Evolutionary conservation across 257 asterid species (phyloP), one percentile per base, ranked within the genome.

Genomic region (Rubia yunnanensis): DNA sequence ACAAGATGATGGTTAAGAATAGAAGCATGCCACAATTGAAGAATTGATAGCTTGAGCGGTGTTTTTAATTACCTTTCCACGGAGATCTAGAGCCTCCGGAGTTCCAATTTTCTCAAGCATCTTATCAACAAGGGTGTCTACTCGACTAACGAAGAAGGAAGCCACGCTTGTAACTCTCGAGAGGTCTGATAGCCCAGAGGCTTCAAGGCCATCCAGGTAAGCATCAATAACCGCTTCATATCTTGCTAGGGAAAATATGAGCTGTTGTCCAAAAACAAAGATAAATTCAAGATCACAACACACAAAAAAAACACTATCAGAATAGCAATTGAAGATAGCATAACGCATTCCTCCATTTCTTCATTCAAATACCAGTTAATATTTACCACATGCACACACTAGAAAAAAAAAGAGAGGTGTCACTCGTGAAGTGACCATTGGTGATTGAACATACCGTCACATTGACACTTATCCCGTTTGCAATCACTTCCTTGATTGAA

Each of bases 141-240:
- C 98, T 35, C 98, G 95, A 64, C 99, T 94, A 69, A 94, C 99
- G 67, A 94, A 94, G 82, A 94, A 94, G 58, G 98, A 94, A 54
- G 98, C 96, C 60, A 94, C 99, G 72, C 99, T 90, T 17, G 99
- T 94, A 71, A 94, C 95, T 56, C 86, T 82, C 36, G 99, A 94
- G 66, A 94, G 95, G 70, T 94, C 96, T 55, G 83, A 79, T 60
- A 90, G 96, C 67, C 96, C 98, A 41, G 98, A 94, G 2, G 97
- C 97, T 78, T 90, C 99, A 49, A 94, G 99, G 72, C 99, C 99
- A 74, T 90, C 96, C 57, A 94, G 84, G 95, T 90, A 94, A 75
- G 99, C 98, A 84, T 94, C 98, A 58, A 94, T 90, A 7, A 90
- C 99, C 55, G 94, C 95, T 81, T 94, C 99, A 64, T 94, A 94